Evolutionary conservation across 2,329 filamentous ascomycete genomes (phyloP).

Genomic region (Herpomyces periplanetae): DNA sequence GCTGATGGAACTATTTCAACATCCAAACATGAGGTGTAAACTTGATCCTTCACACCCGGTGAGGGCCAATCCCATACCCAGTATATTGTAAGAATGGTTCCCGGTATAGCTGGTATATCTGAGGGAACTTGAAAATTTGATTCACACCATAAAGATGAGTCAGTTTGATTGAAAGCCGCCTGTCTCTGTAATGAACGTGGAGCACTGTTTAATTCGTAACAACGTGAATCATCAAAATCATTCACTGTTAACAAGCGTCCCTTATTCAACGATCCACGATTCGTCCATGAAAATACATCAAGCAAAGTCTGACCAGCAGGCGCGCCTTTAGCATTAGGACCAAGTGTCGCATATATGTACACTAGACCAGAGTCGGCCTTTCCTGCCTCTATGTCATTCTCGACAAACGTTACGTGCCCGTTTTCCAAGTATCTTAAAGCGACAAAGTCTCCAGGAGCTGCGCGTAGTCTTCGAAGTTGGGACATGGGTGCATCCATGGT

Average conservation of each 20-base stretch:
- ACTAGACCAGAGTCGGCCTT: conserved; percentile 26
- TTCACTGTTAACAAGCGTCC: conserved; percentile 35
- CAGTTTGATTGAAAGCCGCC: conserved; percentile 12
- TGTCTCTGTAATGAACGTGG: conserved; percentile 15
- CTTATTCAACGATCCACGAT: conserved; percentile 30
- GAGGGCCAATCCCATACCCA: conserved; percentile 91
- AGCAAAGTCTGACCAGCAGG: conserved; percentile 20
- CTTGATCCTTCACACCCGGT: conserved; percentile 13
- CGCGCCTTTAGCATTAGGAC: conserved; percentile 15
- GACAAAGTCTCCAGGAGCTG: conserved; percentile 18
- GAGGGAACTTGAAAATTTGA: conserved; percentile 33
- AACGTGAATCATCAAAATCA: conserved; percentile 62
- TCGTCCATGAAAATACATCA: conserved; percentile 39
- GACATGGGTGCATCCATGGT: too few species aligned
- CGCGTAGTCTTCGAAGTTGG: conserved; percentile 23
- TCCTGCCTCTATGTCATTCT: conserved; percentile 13
- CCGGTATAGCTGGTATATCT: conserved; percentile 14
- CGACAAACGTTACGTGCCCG: conserved; percentile 24
- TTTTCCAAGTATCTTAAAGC: conserved; percentile 32
- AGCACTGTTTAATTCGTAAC: conserved; percentile 32
- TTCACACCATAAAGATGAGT: conserved; percentile 33
- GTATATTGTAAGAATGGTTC: conserved; percentile 37
- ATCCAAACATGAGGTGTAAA: conserved; percentile 18
- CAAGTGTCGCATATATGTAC: conserved; percentile 27
- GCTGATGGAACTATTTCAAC: conserved; percentile 13